phyloP scores from a whole-genome alignment of 148 eudicot species.

The Fallopia convolvulus region DNA sequence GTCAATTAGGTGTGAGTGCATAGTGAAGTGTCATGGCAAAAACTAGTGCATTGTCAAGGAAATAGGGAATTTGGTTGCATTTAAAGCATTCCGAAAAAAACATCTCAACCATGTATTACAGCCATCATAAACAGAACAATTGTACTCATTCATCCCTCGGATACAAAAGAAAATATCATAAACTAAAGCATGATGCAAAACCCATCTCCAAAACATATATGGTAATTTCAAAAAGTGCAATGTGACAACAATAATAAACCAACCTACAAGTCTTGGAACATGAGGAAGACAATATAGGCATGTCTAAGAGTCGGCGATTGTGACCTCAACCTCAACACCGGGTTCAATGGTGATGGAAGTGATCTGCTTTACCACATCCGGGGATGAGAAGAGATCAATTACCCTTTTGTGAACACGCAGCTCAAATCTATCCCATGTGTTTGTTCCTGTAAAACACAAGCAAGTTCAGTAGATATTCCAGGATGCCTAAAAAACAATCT shows the following conservation, averaged over 20 bases:
- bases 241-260: neutral
- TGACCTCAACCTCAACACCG: constrained; percentile 62
- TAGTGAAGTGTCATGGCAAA: too few relatives aligned
- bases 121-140: neutral
- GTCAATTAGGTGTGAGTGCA: too few relatives aligned
- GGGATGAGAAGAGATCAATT: constrained; percentile 59
- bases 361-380: constrained; percentile 58
- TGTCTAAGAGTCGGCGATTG: constrained; percentile 45
- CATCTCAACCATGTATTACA: neutral
- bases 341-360: constrained; percentile 64
- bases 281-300: neutral
- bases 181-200: neutral
- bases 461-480: neutral
- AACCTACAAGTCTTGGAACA: neutral
- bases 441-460: constrained; percentile 33
- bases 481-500: neutral
- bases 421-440: constrained; percentile 57
- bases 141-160: neutral
- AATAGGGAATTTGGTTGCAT: too few relatives aligned
- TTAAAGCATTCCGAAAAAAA: neutral
- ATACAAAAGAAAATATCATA: neutral
- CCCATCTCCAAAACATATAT: neutral
- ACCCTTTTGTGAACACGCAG: constrained; percentile 58
- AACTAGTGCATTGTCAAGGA: too few relatives aligned
- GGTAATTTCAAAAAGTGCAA: neutral